Base-by-base conservation (phyloP, 2,329 filamentous ascomycete species). In the Chrysoporthe cubensis region DNA sequence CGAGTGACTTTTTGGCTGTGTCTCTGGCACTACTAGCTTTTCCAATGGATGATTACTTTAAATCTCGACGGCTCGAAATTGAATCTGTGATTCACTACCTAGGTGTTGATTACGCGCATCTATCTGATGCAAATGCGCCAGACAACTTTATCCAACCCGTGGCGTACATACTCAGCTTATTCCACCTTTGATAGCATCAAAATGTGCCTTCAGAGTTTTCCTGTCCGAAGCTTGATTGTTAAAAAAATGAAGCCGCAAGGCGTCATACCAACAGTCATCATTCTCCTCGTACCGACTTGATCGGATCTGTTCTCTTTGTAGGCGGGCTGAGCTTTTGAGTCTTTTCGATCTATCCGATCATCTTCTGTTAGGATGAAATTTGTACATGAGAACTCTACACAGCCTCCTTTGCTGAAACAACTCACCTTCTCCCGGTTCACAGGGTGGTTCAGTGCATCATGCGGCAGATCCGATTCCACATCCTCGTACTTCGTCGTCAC, bases 381-480 rank as follows among this genome's bases (percentile, higher is more conserved):
- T 1, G 18, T 16, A 3, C 32, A 57, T n/a, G 0, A 9, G 5
- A 1, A 4, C 26, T 2, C 4, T 9, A 11, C 18, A 18, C 13
- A 46, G 44, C 18, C 18, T n/a, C 44, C 44, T 46, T 13, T 5
- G 7, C 32, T 16, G 14, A n/a, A 11, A 13, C 32, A 59, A 26
- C 56, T 44, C 42, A 64, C 63, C 54, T 65, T 65, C 43, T 58
- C 63, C 46, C 52, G 43, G 18, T 65, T 65, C 4, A 65, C 63
- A 9, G 63, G 63, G 42, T 65, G 63, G 18, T 65, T 65, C 52
- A 58, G 21, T 8, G 63, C 63, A 43, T 65, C 52, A 5, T n/a
- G 26, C 7, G 63, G 63, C 42, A 65, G n/a, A 42, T 65, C 42
- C 16, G 42, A 37, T 2, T 65, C 54, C 18, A 65, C 52, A n/a